phyloP scores from a whole-genome alignment of 2,329 filamentous ascomycete genomes.

The Pseudogymnoascus sp. region DNA sequence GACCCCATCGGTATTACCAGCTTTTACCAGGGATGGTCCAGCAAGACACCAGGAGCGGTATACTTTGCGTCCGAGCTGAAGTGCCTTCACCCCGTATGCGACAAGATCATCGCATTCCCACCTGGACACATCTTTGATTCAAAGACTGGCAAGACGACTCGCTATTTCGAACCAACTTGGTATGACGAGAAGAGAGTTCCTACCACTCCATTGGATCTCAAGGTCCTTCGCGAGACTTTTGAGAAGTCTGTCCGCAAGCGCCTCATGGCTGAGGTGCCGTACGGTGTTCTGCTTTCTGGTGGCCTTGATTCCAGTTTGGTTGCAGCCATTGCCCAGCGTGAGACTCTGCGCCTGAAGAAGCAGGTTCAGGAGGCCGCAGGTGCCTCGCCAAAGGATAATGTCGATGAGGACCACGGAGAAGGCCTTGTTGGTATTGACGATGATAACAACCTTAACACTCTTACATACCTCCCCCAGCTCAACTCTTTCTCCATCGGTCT shows the following conservation, averaged over 20 bases:
- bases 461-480: constrained; percentile 86
- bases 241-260: constrained; percentile 92
- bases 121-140: constrained; percentile 96
- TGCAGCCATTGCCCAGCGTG: constrained; percentile 88
- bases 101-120: constrained; percentile 89
- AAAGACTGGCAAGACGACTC: constrained; percentile 71
- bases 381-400: constrained; percentile 38
- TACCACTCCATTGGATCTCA: constrained; percentile 72
- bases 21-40: constrained; percentile 91
- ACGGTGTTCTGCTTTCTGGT: constrained; percentile 89
- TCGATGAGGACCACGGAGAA: constrained; percentile 52
- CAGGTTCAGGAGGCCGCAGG: constrained; percentile 46
- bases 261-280: constrained; percentile 97
- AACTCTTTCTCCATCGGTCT: constrained; percentile 99
- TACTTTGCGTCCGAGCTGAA: constrained; percentile 98
- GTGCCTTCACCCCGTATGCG: constrained; percentile 84
- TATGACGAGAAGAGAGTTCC: constrained; percentile 77
- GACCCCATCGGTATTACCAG: constrained; percentile 97
- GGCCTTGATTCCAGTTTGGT: constrained; percentile 94
- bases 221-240: constrained; percentile 68
- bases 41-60: constrained; percentile 69
- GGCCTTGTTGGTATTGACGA: constrained; percentile 91
- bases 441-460: constrained; percentile 76
- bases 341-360: constrained; percentile 67
- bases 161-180: constrained; percentile 91